Conservation (phyloP, 192 early-diverging fungal species). For the Linderina pennispora region DNA sequence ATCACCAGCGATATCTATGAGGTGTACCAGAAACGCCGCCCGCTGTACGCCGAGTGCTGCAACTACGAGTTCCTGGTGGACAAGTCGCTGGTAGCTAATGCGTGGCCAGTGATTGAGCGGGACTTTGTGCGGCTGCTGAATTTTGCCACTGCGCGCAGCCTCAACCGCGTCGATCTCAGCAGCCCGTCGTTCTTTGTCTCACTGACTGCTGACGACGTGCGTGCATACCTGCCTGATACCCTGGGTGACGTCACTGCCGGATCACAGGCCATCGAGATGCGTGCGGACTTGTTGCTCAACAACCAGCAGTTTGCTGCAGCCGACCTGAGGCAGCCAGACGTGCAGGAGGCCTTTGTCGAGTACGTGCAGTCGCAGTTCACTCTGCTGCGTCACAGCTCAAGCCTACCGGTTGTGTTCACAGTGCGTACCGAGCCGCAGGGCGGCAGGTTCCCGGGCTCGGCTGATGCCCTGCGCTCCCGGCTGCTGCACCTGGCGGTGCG, state of each 20-base stretch:
- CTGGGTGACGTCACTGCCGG: constrained; percentile 68
- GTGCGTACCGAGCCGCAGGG: constrained; percentile 86
- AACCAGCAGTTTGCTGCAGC: constrained; percentile 31
- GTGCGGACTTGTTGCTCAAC: constrained; percentile 75
- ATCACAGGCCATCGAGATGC: constrained; percentile 85
- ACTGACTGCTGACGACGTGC: constrained; percentile 65
- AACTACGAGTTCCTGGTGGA: constrained; percentile 78
- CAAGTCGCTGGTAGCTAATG: constrained; percentile 25
- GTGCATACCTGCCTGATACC: constrained; percentile 45
- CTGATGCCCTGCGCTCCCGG: constrained; percentile 53
- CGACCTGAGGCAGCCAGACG: constrained; percentile 8
- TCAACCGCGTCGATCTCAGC: constrained; percentile 35
- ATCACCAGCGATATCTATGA: constrained; percentile 62
- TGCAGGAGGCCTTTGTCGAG: constrained; percentile 41
- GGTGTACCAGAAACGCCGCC: constrained; percentile 73
- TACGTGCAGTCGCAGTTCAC: constrained; percentile 77
- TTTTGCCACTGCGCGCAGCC: constrained; percentile 51
- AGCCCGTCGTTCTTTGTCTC: constrained; percentile 78
- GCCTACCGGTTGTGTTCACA: constrained; percentile 88
- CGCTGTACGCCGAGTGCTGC: constrained; percentile 73
- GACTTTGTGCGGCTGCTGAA: constrained; percentile 67
- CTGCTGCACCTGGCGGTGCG: constrained; percentile 62
- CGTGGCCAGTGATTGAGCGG: constrained; percentile 70
- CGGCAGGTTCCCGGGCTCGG: constrained; percentile 68
- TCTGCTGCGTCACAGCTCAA: constrained; percentile 55